Conservation (phyloP, 1,284 basidiomycete species). For the Malassezia cuniculi region DNA sequence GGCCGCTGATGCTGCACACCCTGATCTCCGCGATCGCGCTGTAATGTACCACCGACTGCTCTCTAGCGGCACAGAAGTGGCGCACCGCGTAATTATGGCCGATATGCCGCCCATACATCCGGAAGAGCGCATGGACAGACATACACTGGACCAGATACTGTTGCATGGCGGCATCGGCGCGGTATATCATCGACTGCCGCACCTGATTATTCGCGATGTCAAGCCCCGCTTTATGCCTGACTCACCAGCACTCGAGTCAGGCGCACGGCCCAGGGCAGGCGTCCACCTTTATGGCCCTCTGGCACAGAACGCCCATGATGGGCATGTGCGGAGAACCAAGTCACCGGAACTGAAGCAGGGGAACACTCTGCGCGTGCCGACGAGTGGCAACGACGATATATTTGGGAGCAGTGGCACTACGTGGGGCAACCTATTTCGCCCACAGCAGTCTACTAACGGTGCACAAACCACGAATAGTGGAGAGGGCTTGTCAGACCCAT, state of each 20-base stretch:
- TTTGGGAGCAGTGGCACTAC: too few relatives aligned
- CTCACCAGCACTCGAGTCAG: conserved; percentile 28
- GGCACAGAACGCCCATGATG: too few relatives aligned
- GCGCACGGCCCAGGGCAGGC: conserved; percentile 20
- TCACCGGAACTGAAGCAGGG: too few relatives aligned
- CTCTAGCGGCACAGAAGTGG: conserved; percentile 78
- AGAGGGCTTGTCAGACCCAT: too few relatives aligned
- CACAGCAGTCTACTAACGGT: too few relatives aligned
- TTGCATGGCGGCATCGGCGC: conserved; percentile 33
- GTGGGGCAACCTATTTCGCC: too few relatives aligned
- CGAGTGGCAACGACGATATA: too few relatives aligned
- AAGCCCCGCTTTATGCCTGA: conserved; percentile 33
- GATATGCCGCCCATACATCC: conserved; percentile 95
- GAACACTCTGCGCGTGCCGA: too few relatives aligned
- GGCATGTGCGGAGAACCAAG: too few relatives aligned
- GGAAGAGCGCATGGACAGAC: conserved; percentile 73
- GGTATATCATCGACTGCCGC: conserved; percentile 37
- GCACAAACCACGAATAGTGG: too few relatives aligned
- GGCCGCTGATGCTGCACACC: conserved; percentile 93
- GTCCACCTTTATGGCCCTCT: too few relatives aligned
- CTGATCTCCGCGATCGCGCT: conserved; percentile 86
- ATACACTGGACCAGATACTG: conserved; percentile 38
- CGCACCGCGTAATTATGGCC: conserved; percentile 74
- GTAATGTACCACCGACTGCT: conserved; percentile 99
- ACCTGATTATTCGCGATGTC: conserved; percentile 31